These are phyloP conservation scores for Apiotrichum montevideense DNA, from an alignment of 1,284 basidiomycete genomes.

Conservation along the genomic window DNA sequence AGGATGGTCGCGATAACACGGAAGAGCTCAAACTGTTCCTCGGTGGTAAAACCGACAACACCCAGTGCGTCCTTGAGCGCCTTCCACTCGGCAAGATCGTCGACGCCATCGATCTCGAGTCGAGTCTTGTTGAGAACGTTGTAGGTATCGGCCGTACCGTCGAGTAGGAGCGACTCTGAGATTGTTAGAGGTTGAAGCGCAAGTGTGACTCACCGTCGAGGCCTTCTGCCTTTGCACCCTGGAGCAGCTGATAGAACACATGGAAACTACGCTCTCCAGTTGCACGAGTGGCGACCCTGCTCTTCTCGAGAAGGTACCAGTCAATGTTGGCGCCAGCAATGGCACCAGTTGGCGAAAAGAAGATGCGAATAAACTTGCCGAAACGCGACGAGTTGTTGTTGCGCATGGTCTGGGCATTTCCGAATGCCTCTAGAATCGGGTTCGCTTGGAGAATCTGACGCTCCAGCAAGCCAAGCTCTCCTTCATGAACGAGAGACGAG, in stretches of 20 bases:
- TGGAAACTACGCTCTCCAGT: slow-evolving; percentile 91
- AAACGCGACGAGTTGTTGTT: slow-evolving; percentile 99
- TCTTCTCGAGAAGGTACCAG: slow-evolving; percentile 99
- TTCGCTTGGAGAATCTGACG: slow-evolving; percentile 97
- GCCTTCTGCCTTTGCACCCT: slow-evolving; percentile 57
- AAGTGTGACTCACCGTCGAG: slow-evolving; percentile 56
- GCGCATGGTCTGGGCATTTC: slow-evolving; percentile 95
- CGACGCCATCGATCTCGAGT: slow-evolving; percentile 87
- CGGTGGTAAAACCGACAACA: slow-evolving; percentile 59
- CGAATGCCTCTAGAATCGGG: slow-evolving; percentile 95
- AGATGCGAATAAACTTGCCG: slow-evolving; percentile 90
- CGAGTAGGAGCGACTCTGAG: slow-evolving; percentile 67
- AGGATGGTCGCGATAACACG: slow-evolving; percentile 88
- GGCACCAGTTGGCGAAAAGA: slow-evolving; percentile 85
- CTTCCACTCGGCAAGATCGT: slow-evolving; percentile 85
- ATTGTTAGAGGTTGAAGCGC: neutral
- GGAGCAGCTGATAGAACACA: slow-evolving; percentile 87
- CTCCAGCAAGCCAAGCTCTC: slow-evolving; percentile 81
- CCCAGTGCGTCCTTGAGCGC: slow-evolving; percentile 54
- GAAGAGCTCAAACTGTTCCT: slow-evolving; percentile 89
- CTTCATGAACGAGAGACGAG: slow-evolving; percentile 47
- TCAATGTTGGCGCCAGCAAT: slow-evolving; percentile 98
- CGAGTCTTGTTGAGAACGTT: slow-evolving; percentile 86
- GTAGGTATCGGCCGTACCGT: slow-evolving; percentile 72
- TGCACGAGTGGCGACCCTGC: slow-evolving; percentile 81